phyloP scores from a whole-genome alignment of 2,329 filamentous ascomycete species.

The Aspergillus sp. region DNA sequence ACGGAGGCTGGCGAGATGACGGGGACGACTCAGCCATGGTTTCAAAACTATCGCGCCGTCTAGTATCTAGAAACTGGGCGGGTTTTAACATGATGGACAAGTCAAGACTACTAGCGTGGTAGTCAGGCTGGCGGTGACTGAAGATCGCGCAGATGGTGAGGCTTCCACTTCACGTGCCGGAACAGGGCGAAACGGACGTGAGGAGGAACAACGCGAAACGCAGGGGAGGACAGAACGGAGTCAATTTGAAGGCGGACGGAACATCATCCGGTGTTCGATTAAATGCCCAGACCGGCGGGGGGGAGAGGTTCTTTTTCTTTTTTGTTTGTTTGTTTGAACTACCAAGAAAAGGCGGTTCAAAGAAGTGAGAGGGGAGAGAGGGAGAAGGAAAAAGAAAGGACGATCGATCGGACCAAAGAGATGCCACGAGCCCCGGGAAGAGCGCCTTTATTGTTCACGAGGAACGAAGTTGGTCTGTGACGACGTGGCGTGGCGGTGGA shows the following conservation, averaged over 20 bases:
- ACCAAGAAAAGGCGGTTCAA: background rate
- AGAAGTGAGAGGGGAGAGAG: background rate
- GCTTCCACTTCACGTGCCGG: conserved; percentile 23
- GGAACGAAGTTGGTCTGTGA: background rate
- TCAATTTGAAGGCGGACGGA: conserved; percentile 14
- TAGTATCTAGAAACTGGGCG: conserved; percentile 37
- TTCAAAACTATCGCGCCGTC: conserved; percentile 33
- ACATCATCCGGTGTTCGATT: conserved; percentile 16
- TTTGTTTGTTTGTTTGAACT: background rate
- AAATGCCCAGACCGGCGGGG: conserved; percentile 1
- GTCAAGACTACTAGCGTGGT: conserved; percentile 6
- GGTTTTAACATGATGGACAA: conserved; percentile 36
- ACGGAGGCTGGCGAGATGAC: conserved; percentile 27
- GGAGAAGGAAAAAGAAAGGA: background rate
- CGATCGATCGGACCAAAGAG: conserved; percentile 2
- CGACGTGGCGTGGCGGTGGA: conserved; percentile 24
- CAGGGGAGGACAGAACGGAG: conserved; percentile 8
- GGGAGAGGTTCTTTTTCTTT: background rate
- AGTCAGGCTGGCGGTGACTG: conserved; percentile 3
- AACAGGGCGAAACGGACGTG: conserved; percentile 13
- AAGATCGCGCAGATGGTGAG: conserved; percentile 9
- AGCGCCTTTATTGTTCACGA: background rate
- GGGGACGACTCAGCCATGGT: conserved; percentile 24
- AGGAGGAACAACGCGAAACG: conserved; percentile 15
- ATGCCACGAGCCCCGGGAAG: background rate